Evolutionary conservation across 495 filamentous ascomycete genomes (phyloP), one percentile per base, ranked within the genome.

Genomic region (Rostrohypoxylon terebratum): DNA sequence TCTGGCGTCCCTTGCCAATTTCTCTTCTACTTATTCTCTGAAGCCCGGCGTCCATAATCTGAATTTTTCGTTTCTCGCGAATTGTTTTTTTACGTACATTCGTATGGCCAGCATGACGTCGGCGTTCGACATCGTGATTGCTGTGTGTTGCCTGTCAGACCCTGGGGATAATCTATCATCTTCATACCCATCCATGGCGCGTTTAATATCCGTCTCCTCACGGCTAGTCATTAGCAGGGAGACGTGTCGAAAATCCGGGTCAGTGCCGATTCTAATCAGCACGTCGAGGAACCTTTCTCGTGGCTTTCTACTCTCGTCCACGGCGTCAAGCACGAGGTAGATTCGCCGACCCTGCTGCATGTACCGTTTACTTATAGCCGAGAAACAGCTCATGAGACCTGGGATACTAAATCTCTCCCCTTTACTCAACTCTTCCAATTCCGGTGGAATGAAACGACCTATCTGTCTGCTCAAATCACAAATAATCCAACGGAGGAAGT

Each of bases 171-270:
- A 18, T 10, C 0, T 69, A 23, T 71, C 61, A 14, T 10, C 40
- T 9, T 68, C 71, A 54, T 77, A 28, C 11, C 14, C 16, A 0
- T 20, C 13, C 65, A 83, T 76, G 3, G 44, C 20, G 0, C 47
- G 44, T 51, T 75, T 73, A 31, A 86, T 83, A 47, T 84, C 83
- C 7, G 20, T 25, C 23, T 85, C 79, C 16, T 78, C 73, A 25
- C 84, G 77, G 67, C 84, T 85, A 2, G 82, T 83, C 45, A 76
- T 76, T 20, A 84, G 63, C 7, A 84, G 47, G 7, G 74, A 73
- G n/a, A 86, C 63, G 20, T 79, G 81, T 2, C 58, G 21, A 54
- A 82, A 83, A 31, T 73, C 50, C 9, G 59, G 11, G 7, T 83
- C 73, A 16, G 68, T 76, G 10, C 66, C 74, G 36, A 83, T 69